A percentile compares a stretch with the other conserved stretches of the same genome.
Evolutionary conservation across 177 flowering plant genomes (phyloP).

Genomic region (Vitis hybrid): DNA sequence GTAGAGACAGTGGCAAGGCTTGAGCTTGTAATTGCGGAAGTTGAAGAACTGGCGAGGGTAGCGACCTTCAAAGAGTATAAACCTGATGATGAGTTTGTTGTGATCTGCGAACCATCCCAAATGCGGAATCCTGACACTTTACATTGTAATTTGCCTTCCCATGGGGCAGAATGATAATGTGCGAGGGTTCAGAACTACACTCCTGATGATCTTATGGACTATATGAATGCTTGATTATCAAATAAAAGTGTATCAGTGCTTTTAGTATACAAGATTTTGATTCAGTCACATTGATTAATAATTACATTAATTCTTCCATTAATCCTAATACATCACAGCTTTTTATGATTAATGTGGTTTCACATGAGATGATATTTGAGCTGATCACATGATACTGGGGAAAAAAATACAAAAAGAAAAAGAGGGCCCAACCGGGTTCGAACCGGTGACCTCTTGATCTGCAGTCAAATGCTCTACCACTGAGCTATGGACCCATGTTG

Average conservation of each 20-base stretch:
- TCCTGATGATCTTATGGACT: no score
- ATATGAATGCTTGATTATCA: no score
- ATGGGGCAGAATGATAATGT: slow-evolving; percentile 13
- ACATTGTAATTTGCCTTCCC: slow-evolving; percentile 17
- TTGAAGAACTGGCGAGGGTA: slow-evolving; percentile 69
- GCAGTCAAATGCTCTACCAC: slow-evolving; percentile 96
- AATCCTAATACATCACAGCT: no score
- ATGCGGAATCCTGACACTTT: slow-evolving; percentile 8
- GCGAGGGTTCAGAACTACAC: no score
- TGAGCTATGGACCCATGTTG: slow-evolving; percentile 66
- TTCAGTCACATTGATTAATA: no score
- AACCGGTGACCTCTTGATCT: slow-evolving; percentile 92
- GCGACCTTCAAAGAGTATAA: slow-evolving; percentile 60
- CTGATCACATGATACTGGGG: no score
- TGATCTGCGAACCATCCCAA: slow-evolving; percentile 17
- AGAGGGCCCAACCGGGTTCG: slow-evolving; percentile 84
- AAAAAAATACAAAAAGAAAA: no score
- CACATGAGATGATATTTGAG: no score
- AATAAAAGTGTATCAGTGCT: no score
- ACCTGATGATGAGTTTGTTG: slow-evolving; percentile 27
- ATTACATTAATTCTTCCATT: no score
- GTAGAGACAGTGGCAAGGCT: slow-evolving; percentile 86
- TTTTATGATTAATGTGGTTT: no score
- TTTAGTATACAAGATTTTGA: no score
- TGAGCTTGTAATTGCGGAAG: slow-evolving; percentile 74